These are phyloP conservation scores for Willaertia magna DNA, from an alignment of 208 protist species.

Conservation along the genomic window DNA sequence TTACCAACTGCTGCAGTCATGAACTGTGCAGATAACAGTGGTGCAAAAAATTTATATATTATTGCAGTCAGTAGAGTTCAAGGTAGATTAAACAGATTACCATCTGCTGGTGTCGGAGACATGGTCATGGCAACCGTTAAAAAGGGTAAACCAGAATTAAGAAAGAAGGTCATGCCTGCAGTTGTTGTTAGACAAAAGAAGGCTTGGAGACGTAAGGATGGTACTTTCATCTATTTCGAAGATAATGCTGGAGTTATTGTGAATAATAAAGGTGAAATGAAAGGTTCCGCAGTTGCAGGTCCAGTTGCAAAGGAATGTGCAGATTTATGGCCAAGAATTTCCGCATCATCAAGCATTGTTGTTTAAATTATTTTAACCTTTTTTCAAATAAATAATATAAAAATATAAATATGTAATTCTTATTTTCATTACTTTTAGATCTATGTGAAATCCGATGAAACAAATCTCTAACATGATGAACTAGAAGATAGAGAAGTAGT, in stretches of 20 bases:
- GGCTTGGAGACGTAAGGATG: conserved; percentile 95
- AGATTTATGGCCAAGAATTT: conserved; percentile 99
- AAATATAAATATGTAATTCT: too few species aligned
- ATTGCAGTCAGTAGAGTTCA: conserved; percentile 95
- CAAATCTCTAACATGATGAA: too few species aligned
- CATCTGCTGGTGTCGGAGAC: conserved; percentile 89
- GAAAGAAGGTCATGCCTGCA: conserved; percentile 95
- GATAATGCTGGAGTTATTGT: conserved; percentile 99
- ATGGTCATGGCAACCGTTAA: conserved; percentile 99
- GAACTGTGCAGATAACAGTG: conserved; percentile 99
- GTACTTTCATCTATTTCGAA: conserved; percentile 97
- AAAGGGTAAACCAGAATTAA: conserved; percentile 99
- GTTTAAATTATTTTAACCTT: conserved; percentile 55
- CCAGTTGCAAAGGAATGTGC: conserved; percentile 99
- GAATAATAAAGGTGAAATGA: conserved; percentile 99
- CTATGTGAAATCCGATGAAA: too few species aligned
- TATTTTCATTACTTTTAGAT: too few species aligned
- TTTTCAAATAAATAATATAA: too few species aligned
- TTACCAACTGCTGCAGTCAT: conserved; percentile 96
- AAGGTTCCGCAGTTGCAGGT: conserved; percentile 97
- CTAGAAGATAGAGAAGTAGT: too few species aligned
- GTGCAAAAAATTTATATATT: conserved; percentile 99
- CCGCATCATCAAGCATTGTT: conserved; percentile 79
- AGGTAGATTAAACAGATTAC: conserved; percentile 95
- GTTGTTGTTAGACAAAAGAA: conserved; percentile 98